A percentile compares a stretch with the other conserved stretches of the same genome.
Evolutionary conservation across 2,329 filamentous ascomycete genomes (phyloP).

Genomic region (Colletotrichum melonis): DNA sequence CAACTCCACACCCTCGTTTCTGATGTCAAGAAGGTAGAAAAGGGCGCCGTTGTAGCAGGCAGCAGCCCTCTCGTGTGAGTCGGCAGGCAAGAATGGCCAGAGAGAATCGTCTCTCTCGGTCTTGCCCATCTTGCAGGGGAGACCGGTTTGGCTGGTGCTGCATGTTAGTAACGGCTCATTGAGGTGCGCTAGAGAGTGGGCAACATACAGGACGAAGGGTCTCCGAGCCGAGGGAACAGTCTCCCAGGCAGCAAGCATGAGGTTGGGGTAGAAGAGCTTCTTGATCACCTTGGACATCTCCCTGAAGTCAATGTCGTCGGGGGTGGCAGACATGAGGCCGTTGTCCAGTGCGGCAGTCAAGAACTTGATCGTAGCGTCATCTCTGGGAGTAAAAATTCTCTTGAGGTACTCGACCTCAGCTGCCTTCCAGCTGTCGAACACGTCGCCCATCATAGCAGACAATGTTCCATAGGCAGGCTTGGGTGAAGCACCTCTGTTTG

Average conservation of each 20-base stretch:
- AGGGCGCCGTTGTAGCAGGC: constrained; percentile 5
- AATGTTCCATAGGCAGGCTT: not conserved
- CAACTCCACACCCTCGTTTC: not conserved
- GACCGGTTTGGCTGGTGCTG: not conserved
- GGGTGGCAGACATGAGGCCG: not conserved
- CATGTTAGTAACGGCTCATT: too few species aligned
- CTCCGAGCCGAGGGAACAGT: not conserved
- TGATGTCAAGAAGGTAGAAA: constrained; percentile 15
- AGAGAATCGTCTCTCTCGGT: not conserved
- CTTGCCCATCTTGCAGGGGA: not conserved
- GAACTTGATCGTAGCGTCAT: not conserved
- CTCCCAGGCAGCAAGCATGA: constrained; percentile 7
- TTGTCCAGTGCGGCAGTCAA: constrained; percentile 4
- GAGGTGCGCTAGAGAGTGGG: too few species aligned
- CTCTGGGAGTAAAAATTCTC: not conserved
- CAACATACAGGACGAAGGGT: constrained; percentile 15
- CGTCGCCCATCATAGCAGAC: constrained; percentile 2
- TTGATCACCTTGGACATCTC: constrained; percentile 15
- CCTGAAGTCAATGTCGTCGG: not conserved
- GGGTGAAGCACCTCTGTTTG: not conserved
- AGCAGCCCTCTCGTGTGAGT: constrained; percentile 1
- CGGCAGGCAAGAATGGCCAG: constrained; percentile 7
- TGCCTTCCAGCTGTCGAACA: constrained; percentile 22
- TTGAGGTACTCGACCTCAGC: not conserved
- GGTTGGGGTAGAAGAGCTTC: constrained; percentile 11